Conservation (phyloP, 768 basidiomycete genomes). For the Russula olivacea region DNA sequence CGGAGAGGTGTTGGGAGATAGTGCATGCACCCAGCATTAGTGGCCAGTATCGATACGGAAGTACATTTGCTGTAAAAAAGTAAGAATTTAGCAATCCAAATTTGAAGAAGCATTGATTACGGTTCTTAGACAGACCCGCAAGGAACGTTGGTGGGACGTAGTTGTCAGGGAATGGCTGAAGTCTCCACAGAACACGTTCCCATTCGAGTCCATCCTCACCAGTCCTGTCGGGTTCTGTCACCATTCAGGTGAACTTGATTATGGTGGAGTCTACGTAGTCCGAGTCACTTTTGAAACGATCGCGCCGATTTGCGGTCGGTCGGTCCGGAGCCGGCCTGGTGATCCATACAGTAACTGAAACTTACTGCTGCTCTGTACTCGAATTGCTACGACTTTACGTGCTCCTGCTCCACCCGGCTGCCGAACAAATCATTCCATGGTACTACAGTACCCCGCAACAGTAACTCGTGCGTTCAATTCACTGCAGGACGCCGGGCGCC, state of each 20-base stretch:
- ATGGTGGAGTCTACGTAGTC: no score
- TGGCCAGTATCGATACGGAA: constrained; percentile 69
- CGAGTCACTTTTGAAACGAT: no score
- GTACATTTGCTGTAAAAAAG: constrained; percentile 61
- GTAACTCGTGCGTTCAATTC: no score
- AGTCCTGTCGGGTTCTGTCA: not conserved
- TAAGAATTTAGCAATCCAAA: constrained; percentile 3
- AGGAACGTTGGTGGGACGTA: constrained; percentile 78
- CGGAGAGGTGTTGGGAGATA: constrained; percentile 79
- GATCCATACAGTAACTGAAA: no score
- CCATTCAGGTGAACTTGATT: not conserved
- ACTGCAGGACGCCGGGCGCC: no score
- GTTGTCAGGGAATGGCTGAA: constrained; percentile 74
- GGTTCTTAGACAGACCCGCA: constrained; percentile 69
- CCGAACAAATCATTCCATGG: no score
- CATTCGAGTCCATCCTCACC: constrained; percentile 34
- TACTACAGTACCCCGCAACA: no score
- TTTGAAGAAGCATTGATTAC: constrained; percentile 35
- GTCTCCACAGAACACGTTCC: constrained; percentile 78
- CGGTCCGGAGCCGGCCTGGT: no score
- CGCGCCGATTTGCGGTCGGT: no score
- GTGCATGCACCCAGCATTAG: constrained; percentile 65
- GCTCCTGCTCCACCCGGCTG: no score
- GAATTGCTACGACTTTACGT: no score
- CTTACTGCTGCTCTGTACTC: no score